Percentiles rank a stretch among this genome's conserved stretches.
These are phyloP conservation scores for Populus tremula DNA, from an alignment of 345 rosid species.

Conservation along the genomic window DNA sequence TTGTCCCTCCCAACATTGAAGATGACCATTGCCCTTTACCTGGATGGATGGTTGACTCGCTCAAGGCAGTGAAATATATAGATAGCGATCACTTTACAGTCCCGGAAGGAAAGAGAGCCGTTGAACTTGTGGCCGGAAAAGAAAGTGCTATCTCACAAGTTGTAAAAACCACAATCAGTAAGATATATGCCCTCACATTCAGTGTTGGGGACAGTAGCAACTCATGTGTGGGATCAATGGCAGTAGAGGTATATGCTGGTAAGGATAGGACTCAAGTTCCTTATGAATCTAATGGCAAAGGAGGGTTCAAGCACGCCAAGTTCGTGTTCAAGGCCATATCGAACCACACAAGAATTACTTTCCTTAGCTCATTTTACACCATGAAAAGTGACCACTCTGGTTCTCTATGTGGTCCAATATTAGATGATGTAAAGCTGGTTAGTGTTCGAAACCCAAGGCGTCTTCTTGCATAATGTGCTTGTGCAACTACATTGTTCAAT, in stretches of 20 bases:
- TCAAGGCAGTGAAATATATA: constrained; percentile 69
- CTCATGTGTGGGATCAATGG: constrained; percentile 57
- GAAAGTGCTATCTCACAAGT: constrained; percentile 70
- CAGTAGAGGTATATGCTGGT: constrained; percentile 65
- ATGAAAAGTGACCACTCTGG: constrained; percentile 66
- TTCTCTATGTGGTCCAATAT: constrained; percentile 72
- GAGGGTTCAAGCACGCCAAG: constrained; percentile 44
- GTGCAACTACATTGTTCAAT: not conserved
- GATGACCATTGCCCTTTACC: constrained; percentile 68
- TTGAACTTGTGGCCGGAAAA: constrained; percentile 72
- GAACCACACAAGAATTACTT: constrained; percentile 49
- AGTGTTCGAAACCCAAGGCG: constrained; percentile 23
- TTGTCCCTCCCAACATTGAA: constrained; percentile 65
- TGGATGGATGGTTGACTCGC: constrained; percentile 83
- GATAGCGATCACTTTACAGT: constrained; percentile 56
- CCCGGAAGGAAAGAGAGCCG: constrained; percentile 52
- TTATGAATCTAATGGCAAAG: constrained; percentile 59
- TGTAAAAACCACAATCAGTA: constrained; percentile 40
- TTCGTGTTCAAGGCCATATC: constrained; percentile 55
- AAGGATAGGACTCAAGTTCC: constrained; percentile 37
- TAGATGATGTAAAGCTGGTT: constrained; percentile 60
- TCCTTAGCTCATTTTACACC: constrained; percentile 60
- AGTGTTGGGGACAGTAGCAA: constrained; percentile 58
- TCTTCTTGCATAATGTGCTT: constrained; percentile 7
- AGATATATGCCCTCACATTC: constrained; percentile 53